Percentiles rank a stretch among this genome's conserved stretches.
Conservation (phyloP, 2,329 filamentous ascomycete genomes). For the Verticillium tricorpus region DNA sequence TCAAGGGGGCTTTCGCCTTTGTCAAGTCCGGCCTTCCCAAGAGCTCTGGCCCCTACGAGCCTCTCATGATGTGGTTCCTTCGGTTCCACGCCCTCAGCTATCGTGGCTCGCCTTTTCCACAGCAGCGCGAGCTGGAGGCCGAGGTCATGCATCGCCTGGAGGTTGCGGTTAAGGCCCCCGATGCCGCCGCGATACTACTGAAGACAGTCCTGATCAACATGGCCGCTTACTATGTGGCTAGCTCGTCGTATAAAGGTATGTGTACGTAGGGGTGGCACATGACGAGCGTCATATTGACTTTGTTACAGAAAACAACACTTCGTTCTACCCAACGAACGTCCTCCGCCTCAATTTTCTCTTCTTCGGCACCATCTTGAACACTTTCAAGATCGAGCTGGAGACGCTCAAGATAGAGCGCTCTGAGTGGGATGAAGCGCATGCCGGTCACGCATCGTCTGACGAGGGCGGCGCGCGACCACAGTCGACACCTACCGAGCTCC, state of each 20-base stretch:
- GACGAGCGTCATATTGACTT: not conserved
- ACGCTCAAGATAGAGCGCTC: conserved; percentile 30
- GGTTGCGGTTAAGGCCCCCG: conserved; percentile 65
- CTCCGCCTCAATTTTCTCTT: conserved; percentile 75
- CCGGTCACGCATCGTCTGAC: conserved; percentile 13
- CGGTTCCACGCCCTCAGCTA: conserved; percentile 82
- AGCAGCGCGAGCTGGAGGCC: conserved; percentile 76
- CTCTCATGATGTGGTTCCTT: conserved; percentile 76
- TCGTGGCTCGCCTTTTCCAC: conserved; percentile 67
- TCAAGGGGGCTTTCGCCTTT: conserved; percentile 40
- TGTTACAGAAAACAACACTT: not conserved
- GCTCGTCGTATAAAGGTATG: conserved; percentile 45
- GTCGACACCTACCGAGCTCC: conserved; percentile 32
- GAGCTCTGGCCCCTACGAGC: conserved; percentile 57
- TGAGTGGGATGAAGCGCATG: conserved; percentile 25
- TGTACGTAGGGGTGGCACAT: not conserved
- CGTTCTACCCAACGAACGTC: conserved; percentile 47
- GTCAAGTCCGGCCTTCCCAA: conserved; percentile 37
- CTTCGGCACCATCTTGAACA: conserved; percentile 66
- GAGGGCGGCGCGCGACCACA: conserved; percentile 18
- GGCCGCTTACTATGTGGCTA: conserved; percentile 72
- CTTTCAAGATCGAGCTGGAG: conserved; percentile 66
- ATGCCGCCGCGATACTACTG: conserved; percentile 60
- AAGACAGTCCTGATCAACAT: conserved; percentile 86
- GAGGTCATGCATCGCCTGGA: conserved; percentile 78